Evolutionary conservation across 768 basidiomycete genomes (phyloP).

Genomic region (Boletus sp.): DNA sequence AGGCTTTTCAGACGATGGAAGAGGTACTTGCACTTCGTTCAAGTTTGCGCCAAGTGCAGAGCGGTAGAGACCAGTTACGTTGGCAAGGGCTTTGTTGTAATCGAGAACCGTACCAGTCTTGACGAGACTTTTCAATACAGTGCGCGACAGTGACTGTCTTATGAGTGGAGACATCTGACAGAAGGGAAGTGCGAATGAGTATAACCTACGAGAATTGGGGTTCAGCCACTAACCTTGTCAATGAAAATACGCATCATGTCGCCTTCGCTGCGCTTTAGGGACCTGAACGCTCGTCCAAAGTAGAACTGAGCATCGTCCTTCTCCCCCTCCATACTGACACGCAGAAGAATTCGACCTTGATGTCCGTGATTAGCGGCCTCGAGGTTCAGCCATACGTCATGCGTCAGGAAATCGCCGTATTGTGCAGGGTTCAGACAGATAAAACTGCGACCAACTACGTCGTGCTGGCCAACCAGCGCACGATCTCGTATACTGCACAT

Average conservation of each 20-base stretch:
- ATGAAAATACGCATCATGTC: conserved; percentile 97
- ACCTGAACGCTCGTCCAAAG: conserved; percentile 94
- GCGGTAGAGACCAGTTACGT: conserved; percentile 78
- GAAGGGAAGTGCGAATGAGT: neutral
- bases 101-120: conserved; percentile 65
- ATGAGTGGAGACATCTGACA: conserved; percentile 91
- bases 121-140: conserved; percentile 72
- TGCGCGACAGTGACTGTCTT: conserved; percentile 78
- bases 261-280: conserved; percentile 85
- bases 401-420: conserved; percentile 85
- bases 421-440: conserved; percentile 87
- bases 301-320: conserved; percentile 97
- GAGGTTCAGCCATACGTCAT: conserved; percentile 90
- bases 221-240: conserved; percentile 69
- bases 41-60: conserved; percentile 67
- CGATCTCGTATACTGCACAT: conserved; percentile 95
- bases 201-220: neutral
- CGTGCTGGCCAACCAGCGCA: conserved; percentile 88
- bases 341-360: conserved; percentile 77
- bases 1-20: conserved; percentile 72
- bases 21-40: conserved; percentile 73
- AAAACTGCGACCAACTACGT: conserved; percentile 88
- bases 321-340: conserved; percentile 98
- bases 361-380: conserved; percentile 51
- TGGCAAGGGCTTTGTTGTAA: conserved; percentile 88